Conservation (phyloP, 2,329 filamentous ascomycete genomes). For the Xylaria sp. region DNA sequence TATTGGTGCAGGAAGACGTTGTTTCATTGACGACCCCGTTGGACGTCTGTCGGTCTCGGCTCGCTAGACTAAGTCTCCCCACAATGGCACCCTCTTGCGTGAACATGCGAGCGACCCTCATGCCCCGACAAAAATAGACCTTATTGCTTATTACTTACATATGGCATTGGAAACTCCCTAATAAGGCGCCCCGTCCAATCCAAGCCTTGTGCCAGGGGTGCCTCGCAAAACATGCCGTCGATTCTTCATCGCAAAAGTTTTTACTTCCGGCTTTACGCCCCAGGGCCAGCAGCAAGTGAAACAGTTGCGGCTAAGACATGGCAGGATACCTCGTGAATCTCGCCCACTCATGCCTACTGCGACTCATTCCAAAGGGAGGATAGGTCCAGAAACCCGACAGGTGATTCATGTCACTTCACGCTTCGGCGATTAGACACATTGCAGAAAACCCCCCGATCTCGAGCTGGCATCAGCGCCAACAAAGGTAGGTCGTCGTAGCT, state of each 20-base stretch:
- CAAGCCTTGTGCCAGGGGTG: background rate
- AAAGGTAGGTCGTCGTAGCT: slow-evolving; percentile 26
- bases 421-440: background rate
- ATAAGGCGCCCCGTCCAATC: slow-evolving; percentile 6
- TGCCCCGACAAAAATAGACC: too few relatives aligned
- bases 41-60: background rate
- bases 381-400: slow-evolving; percentile 5
- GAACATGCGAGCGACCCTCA: slow-evolving; percentile 11
- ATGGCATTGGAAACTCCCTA: slow-evolving; percentile 1
- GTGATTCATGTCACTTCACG: slow-evolving; percentile 11
- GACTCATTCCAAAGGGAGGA: background rate
- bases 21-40: slow-evolving; percentile 3
- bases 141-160: too few relatives aligned
- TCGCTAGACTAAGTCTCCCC: slow-evolving; percentile 8
- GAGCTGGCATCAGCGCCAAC: slow-evolving; percentile 12
- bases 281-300: background rate
- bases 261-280: slow-evolving; percentile 5
- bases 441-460: background rate
- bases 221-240: background rate
- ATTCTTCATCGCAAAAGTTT: background rate
- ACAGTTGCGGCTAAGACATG: background rate
- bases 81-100: slow-evolving; percentile 9
- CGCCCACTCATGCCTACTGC: slow-evolving; percentile 8
- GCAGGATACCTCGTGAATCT: slow-evolving; percentile 16
- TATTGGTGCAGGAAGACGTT: slow-evolving; percentile 4